Evolutionary conservation across 441 rosid species (phyloP), one percentile per base, ranked within the genome.

Genomic region (Gossypium trilobum): DNA sequence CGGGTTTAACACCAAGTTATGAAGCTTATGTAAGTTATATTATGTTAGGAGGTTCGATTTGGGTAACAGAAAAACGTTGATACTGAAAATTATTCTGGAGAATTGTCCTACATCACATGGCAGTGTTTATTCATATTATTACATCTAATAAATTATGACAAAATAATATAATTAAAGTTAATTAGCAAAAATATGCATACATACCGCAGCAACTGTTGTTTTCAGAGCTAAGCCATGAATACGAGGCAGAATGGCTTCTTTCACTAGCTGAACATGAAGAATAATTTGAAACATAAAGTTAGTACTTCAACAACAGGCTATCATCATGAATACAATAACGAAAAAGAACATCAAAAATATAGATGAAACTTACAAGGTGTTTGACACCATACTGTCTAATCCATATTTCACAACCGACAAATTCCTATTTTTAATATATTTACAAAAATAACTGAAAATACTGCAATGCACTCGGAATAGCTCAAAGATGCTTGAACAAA

Each of bases 161-260:
- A 50, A 6, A 50, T 27, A 50, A 22, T 22, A 44, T 2, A 22
- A 48, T 23, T 14, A n/a, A 20, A 7, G 22, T 31, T 46, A n/a
- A 66, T 46, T 39, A 33, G 16, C 5, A 22, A 33, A n/a, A 9
- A 58, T 4, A 58, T 19, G 73, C 62, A 52, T 65, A 77, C 93
- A 82, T 89, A 93, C 98, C 78, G 91, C 97, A 79, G 96, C 98
- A 70, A 91, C 85, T 66, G 98, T 93, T 22, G 98, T 93, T 83
- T 88, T 91, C 50, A 93, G 96, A 69, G 97, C 98, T 77, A 93
- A 76, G 68, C 93, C 90, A 82, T 93, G 97, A 78, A 91, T 92
- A 56, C 96, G 95, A 71, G 95, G 98, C 85, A 94, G 85, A 84
- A 94, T 86, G 82, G 89, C 85, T 81, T 90, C 91, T 82, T 91